A percentile compares a stretch with the other conserved stretches of the same genome.
phyloP scores from a whole-genome alignment of 805 yeast species.

The Komagataella ulmi region DNA sequence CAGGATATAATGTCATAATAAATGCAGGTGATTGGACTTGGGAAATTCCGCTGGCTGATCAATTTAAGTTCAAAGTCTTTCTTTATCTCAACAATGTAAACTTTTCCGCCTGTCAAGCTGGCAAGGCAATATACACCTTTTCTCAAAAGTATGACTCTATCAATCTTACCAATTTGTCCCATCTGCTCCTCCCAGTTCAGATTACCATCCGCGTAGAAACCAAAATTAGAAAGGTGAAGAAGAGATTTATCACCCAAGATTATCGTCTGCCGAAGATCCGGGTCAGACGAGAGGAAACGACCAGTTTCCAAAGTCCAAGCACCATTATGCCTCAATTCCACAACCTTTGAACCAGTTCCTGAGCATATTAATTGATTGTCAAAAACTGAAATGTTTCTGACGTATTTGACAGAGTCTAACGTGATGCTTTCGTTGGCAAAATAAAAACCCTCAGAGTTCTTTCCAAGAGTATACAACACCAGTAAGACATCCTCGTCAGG shows the following conservation, averaged over 20 bases:
- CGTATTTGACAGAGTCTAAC: neutral
- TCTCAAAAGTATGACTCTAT: neutral
- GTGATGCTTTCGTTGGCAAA: neutral
- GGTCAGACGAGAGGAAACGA: neutral
- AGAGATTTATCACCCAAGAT: neutral
- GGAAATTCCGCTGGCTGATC: neutral
- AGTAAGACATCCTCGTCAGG: neutral
- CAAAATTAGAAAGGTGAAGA: neutral
- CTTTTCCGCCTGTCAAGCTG: neutral
- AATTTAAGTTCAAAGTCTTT: neutral
- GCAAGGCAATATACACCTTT: neutral
- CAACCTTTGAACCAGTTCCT: neutral
- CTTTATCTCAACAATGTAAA: neutral
- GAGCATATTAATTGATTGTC: neutral
- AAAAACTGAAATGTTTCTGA: neutral
- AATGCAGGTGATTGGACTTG: neutral
- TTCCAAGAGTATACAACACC: neutral
- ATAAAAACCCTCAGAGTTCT: neutral
- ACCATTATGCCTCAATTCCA: neutral
- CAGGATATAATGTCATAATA: neutral
- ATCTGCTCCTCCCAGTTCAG: neutral
- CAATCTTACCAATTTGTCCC: neutral
- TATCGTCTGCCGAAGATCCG: neutral
- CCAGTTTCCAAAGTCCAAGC: neutral
- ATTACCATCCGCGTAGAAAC: neutral